Evolutionary conservation across 768 basidiomycete species (phyloP).

Genomic region (Tulasnella sp.): DNA sequence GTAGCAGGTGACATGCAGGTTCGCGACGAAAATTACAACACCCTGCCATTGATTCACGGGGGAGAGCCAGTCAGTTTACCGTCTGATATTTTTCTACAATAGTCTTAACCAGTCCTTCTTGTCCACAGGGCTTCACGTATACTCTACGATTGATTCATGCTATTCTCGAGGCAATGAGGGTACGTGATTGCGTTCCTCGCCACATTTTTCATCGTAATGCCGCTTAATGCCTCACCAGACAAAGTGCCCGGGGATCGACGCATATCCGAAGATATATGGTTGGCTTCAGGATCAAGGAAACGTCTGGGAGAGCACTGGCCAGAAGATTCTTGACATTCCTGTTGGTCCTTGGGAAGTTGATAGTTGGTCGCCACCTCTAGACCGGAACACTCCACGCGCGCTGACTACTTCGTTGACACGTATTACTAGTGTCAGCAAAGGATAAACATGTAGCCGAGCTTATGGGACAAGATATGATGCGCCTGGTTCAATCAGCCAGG

Average conservation of each 20-base stretch:
- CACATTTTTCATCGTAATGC: background rate
- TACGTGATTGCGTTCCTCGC: background rate
- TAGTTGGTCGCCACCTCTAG: background rate
- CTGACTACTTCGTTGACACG: background rate
- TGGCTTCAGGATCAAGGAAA: background rate
- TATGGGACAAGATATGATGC: background rate
- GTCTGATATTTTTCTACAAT: background rate
- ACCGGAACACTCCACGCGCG: background rate
- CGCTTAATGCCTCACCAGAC: background rate
- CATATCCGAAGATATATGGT: background rate
- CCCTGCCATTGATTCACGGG: background rate
- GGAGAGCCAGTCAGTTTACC: background rate
- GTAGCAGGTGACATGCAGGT: slow-evolving; percentile 12
- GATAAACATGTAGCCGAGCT: slow-evolving; percentile 12
- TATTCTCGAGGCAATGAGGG: background rate
- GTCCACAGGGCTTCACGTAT: background rate
- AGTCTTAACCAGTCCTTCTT: background rate
- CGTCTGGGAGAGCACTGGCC: background rate
- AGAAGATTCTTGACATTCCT: slow-evolving; percentile 15
- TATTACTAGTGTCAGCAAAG: slow-evolving; percentile 3
- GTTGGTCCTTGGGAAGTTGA: slow-evolving; percentile 25
- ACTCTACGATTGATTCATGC: background rate
- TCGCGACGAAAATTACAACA: slow-evolving; percentile 4
- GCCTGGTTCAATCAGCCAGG: background rate
- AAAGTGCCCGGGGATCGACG: background rate